phyloP scores from a whole-genome alignment of 306 rosid genomes.

The Cicer cuneatum region DNA sequence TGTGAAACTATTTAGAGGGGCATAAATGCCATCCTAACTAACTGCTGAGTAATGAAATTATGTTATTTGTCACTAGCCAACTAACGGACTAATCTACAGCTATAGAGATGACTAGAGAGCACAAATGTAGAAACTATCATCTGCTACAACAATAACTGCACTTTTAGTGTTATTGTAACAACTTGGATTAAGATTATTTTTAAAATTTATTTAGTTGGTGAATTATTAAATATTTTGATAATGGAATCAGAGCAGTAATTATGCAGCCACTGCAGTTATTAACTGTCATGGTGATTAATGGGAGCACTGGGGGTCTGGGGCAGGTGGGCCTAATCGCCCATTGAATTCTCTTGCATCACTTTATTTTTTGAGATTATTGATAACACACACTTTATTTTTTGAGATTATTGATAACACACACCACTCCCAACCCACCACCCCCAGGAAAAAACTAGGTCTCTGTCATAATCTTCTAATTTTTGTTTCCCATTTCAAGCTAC shows the following conservation, averaged over 20 bases:
- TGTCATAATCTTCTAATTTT: conserved; percentile 38
- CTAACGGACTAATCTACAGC: conserved; percentile 7
- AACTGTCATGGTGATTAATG: conserved; percentile 17
- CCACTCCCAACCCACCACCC: too few species aligned
- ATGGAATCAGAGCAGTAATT: conserved; percentile 1
- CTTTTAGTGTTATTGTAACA: background rate
- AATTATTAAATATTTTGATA: conserved; percentile 24
- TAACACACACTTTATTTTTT: background rate
- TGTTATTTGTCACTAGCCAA: background rate
- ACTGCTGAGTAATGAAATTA: background rate
- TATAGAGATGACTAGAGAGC: conserved; percentile 3
- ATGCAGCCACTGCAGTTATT: conserved; percentile 11
- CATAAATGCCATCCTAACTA: background rate
- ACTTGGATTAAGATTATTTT: background rate
- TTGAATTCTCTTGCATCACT: conserved; percentile 14
- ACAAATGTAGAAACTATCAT: background rate
- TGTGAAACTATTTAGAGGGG: background rate
- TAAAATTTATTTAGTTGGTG: background rate
- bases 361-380: background rate
- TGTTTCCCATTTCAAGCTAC: conserved; percentile 59
- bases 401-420: background rate
- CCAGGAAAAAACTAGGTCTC: background rate
- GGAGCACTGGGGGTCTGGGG: background rate
- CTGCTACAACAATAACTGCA: background rate
- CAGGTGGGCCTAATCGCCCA: background rate